A percentile compares a stretch with the other conserved stretches of the same genome.
Conservation (phyloP, 1,284 basidiomycete genomes). For the Xerocomus amazonicus region DNA sequence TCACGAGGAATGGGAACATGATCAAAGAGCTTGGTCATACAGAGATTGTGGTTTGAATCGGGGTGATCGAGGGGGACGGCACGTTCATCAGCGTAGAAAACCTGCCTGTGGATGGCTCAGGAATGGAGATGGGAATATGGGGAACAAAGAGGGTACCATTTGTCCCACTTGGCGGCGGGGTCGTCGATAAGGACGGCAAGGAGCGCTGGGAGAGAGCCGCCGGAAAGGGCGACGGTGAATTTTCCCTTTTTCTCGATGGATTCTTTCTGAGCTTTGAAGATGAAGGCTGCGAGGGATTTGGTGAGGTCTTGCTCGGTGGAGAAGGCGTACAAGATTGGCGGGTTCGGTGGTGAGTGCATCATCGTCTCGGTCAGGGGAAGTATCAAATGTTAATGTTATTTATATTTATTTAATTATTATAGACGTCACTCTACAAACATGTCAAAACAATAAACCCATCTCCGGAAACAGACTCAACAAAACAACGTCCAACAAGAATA, state of each 20-base stretch:
- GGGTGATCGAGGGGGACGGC: slow-evolving; percentile 89
- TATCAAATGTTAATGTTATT: neutral
- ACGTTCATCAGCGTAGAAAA: slow-evolving; percentile 98
- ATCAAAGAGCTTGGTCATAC: slow-evolving; percentile 74
- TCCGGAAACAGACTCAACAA: slow-evolving; percentile 58
- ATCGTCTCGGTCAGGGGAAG: slow-evolving; percentile 19
- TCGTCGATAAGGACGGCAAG: slow-evolving; percentile 73
- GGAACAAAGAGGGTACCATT: slow-evolving; percentile 59
- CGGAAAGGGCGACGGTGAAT: slow-evolving; percentile 92
- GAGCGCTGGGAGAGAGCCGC: slow-evolving; percentile 88
- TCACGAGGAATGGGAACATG: slow-evolving; percentile 76
- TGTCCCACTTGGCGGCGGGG: slow-evolving; percentile 86
- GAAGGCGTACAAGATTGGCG: slow-evolving; percentile 69
- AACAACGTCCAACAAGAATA: slow-evolving; percentile 63
- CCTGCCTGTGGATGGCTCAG: slow-evolving; percentile 64
- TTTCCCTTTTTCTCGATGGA: slow-evolving; percentile 83
- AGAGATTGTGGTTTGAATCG: slow-evolving; percentile 89
- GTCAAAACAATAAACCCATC: slow-evolving; percentile 32
- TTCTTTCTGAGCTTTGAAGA: slow-evolving; percentile 87
- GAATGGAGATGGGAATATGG: neutral
- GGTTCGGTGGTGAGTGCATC: slow-evolving; percentile 45
- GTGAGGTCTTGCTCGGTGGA: slow-evolving; percentile 53
- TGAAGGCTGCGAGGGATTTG: slow-evolving; percentile 73
- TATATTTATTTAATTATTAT: neutral
- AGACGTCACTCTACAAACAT: slow-evolving; percentile 29